phyloP scores from a whole-genome alignment of 768 basidiomycete genomes.

The Collybia sp. region DNA sequence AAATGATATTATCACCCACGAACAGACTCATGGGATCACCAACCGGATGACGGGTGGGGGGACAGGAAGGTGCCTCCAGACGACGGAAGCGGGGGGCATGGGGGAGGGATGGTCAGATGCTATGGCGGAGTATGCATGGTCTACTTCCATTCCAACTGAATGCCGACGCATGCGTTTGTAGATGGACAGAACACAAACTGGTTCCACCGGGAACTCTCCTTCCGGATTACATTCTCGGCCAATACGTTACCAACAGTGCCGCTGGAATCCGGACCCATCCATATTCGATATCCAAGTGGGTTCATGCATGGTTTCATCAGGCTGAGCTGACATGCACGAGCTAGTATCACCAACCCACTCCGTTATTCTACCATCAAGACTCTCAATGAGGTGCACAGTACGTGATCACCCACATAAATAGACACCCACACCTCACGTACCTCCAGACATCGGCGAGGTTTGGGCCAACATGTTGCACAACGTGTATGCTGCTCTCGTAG shows the following conservation, averaged over 20 bases:
- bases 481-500: conserved; percentile 17
- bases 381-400: conserved; percentile 30
- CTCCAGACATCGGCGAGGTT: conserved; percentile 37
- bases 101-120: conserved; percentile 57
- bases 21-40: conserved; percentile 47
- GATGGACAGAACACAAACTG: conserved; percentile 24
- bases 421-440: background rate
- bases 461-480: conserved; percentile 22
- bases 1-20: conserved; percentile 50
- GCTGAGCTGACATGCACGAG: background rate
- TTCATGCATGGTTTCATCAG: background rate
- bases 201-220: conserved; percentile 13
- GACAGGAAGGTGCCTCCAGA: conserved; percentile 57
- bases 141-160: background rate
- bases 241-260: conserved; percentile 39
- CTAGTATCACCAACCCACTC: conserved; percentile 23
- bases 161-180: background rate
- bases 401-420: conserved; percentile 3
- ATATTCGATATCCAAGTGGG: conserved; percentile 37
- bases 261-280: conserved; percentile 45
- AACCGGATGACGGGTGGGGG: conserved; percentile 51
- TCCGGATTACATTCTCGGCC: conserved; percentile 26
- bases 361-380: conserved; percentile 23
- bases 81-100: conserved; percentile 59
- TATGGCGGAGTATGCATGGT: conserved; percentile 17